These are phyloP conservation scores for Falciphora oryzae DNA, from an alignment of 2,329 filamentous ascomycete species.

Conservation along the genomic window DNA sequence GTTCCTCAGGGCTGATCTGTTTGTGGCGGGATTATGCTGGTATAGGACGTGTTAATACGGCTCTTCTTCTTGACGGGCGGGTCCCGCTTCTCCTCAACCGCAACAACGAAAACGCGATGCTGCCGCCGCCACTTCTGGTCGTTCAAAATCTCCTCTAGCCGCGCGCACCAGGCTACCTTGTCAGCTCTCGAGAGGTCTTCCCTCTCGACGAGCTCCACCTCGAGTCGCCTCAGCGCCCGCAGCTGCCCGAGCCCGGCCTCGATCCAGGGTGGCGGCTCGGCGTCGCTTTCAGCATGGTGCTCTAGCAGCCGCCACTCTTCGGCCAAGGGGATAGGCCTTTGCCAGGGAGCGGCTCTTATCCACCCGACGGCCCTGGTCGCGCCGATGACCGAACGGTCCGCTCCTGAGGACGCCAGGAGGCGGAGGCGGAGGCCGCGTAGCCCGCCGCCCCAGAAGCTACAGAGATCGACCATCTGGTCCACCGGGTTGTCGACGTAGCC, in stretches of 20 bases:
- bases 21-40: no score
- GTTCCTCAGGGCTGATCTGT: no score
- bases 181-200: slow-evolving; percentile 14
- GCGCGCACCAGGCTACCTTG: slow-evolving; percentile 31
- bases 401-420: slow-evolving; percentile 24
- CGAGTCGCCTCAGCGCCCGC: slow-evolving; percentile 27
- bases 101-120: slow-evolving; percentile 19
- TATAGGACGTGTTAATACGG: no score
- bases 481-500: not conserved
- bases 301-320: slow-evolving; percentile 10
- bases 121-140: slow-evolving; percentile 9
- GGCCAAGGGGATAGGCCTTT: slow-evolving; percentile 10
- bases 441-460: slow-evolving; percentile 27
- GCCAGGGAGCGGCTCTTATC: no score
- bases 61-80: no score
- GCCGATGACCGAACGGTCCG: slow-evolving; percentile 10
- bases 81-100: slow-evolving; percentile 17
- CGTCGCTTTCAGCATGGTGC: not conserved
- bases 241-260: slow-evolving; percentile 28
- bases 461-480: slow-evolving; percentile 29
- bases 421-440: slow-evolving; percentile 35
- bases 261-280: slow-evolving; percentile 21
- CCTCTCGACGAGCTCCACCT: slow-evolving; percentile 33
- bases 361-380: slow-evolving; percentile 9
- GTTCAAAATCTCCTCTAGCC: slow-evolving; percentile 25